A percentile compares a stretch with the other conserved stretches of the same genome.
Evolutionary conservation across 2,329 filamentous ascomycete species (phyloP).

Genomic region (Ambrosiella beaveri): DNA sequence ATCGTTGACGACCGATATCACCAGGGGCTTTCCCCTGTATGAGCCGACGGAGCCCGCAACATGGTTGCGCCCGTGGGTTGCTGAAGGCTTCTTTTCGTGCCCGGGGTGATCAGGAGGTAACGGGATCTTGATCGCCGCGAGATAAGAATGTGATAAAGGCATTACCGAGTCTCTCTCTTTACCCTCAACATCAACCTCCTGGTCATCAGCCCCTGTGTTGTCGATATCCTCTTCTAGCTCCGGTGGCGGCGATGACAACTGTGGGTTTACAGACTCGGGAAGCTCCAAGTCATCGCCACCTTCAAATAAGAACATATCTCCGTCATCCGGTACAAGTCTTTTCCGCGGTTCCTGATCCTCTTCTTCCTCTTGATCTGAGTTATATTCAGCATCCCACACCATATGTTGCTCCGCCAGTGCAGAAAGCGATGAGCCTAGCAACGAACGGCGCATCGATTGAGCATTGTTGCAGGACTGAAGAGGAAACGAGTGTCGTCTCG

Average conservation of each 20-base stretch:
- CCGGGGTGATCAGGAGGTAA: conserved; percentile 9
- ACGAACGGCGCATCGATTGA: not conserved
- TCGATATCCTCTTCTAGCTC: conserved; percentile 18
- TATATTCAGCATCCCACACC: not conserved
- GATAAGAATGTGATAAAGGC: conserved; percentile 14
- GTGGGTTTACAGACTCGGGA: conserved; percentile 14
- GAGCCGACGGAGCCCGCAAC: conserved; percentile 29
- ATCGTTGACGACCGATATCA: conserved; percentile 33
- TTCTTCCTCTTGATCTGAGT: not conserved
- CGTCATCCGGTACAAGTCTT: conserved; percentile 15
- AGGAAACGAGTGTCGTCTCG: not conserved
- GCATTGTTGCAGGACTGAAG: not conserved
- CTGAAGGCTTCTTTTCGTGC: not conserved
- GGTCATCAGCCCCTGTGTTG: not conserved
- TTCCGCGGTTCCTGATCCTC: not conserved
- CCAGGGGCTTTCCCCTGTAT: conserved; percentile 36
- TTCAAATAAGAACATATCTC: conserved; percentile 32
- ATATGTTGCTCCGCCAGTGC: not conserved
- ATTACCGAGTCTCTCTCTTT: conserved; percentile 8
- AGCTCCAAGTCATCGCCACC: conserved; percentile 19
- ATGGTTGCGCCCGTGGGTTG: not conserved
- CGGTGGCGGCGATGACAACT: conserved; percentile 20
- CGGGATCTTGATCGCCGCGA: conserved; percentile 8
- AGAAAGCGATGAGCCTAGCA: not conserved
- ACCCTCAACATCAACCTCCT: not conserved